Percentiles rank a stretch among this genome's conserved stretches.
These are phyloP conservation scores for Boletus smithii DNA, from an alignment of 1,284 basidiomycete genomes.

Conservation along the genomic window DNA sequence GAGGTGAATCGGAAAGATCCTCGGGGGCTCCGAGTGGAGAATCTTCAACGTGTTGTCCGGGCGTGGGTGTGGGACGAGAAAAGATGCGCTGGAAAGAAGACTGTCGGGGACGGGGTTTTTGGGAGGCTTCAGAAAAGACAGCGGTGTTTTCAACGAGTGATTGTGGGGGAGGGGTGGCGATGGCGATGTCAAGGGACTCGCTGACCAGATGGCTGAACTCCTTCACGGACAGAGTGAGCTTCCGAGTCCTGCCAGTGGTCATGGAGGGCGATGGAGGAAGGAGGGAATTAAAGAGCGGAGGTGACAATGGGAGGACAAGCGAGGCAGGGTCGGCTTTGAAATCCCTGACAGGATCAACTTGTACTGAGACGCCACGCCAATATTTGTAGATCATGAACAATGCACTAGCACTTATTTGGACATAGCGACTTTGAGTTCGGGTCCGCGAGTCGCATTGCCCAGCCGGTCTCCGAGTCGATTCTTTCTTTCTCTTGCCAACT, in stretches of 20 bases:
- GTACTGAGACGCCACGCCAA: no score
- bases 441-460: no score
- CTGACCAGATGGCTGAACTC: slow-evolving; percentile 35
- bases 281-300: slow-evolving; percentile 5
- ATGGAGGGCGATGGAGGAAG: slow-evolving; percentile 16
- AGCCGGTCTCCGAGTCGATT: no score
- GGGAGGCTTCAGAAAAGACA: slow-evolving; percentile 19
- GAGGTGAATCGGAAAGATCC: slow-evolving; percentile 19
- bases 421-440: no score
- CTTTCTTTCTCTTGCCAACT: no score
- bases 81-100: slow-evolving; percentile 33
- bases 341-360: no score
- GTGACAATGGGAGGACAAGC: slow-evolving; percentile 9
- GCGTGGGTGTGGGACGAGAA: slow-evolving; percentile 25
- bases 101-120: slow-evolving; percentile 14
- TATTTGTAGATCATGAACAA: slow-evolving; percentile 16
- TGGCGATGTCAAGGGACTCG: slow-evolving; percentile 31
- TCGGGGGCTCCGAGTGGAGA: slow-evolving; percentile 10
- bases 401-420: not conserved
- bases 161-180: slow-evolving; percentile 9
- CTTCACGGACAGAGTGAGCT: slow-evolving; percentile 29
- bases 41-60: no score
- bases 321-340: slow-evolving; percentile 24
- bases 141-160: slow-evolving; percentile 25
- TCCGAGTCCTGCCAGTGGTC: slow-evolving; percentile 30